Base-by-base conservation (phyloP, 2,329 filamentous ascomycete genomes). In the Simplicillium aogashimaense region DNA sequence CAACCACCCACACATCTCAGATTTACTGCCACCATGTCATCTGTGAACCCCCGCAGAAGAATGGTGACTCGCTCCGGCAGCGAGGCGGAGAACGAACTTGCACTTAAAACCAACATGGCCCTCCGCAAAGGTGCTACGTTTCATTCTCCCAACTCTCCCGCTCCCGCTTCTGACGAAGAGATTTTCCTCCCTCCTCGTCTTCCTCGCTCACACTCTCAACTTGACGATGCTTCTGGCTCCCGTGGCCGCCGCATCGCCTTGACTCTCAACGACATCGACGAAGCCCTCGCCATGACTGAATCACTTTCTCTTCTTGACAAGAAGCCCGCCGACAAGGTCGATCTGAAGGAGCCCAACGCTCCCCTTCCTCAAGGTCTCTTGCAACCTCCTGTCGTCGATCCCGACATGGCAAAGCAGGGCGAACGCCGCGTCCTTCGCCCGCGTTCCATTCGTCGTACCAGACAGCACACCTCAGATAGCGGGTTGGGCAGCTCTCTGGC, bases 401-500 rank as follows among this genome's bases (percentile, higher is more conserved):
- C 68, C 46, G 60, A 64, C 39, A 72, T 73, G 66, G 57, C 60
- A 35, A 58, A 56, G 42, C 53, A 53, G 38, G 50, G 68, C 47
- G 69, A 70, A 58, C 63, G 69, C 43, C 68, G 69, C 45, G 62
- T 72, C 32, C 58, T 73, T 47, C 75, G 72, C 43, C 70, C 72
- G 47, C 73, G 72, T 43, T 66, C 64, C 38, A 71, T 71, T 43
- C 72, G 78, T 55, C 65, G 67, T 44, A 70, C 69, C 34, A 73
- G 80, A 55, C 75, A 79, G 54, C 82, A 88, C 63, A 76, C 77
- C 43, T 92, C 86, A 13, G 89, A 95, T 65, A 94, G 88, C 58
- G 89, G 87, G 40, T 70, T 95, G 47, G 89, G 89, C 39, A 84
- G 86, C 34, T 95, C 88, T 33, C 72, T 95, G 53, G 75, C 70